Percentiles rank a stretch among this genome's conserved stretches.
Conservation (phyloP, 2,329 filamentous ascomycete genomes). For the Calonectria ilicicola region DNA sequence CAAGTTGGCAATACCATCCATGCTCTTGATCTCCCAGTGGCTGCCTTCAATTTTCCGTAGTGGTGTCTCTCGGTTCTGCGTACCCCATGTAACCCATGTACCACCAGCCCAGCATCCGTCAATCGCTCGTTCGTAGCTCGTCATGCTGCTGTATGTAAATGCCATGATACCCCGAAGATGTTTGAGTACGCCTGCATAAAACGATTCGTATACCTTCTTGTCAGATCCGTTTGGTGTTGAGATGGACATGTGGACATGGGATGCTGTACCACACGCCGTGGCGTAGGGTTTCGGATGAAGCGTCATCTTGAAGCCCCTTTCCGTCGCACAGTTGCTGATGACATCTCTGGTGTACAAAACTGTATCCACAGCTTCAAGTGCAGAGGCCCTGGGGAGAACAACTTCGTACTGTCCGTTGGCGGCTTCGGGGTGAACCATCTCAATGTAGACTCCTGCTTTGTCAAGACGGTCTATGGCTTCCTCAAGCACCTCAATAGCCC, state of each 20-base stretch:
- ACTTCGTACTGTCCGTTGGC: conserved; percentile 84
- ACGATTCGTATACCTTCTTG: conserved; percentile 66
- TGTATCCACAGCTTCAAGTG: conserved; percentile 77
- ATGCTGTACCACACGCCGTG: conserved; percentile 70
- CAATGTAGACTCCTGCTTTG: conserved; percentile 72
- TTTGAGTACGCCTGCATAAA: conserved; percentile 78
- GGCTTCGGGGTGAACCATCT: conserved; percentile 81
- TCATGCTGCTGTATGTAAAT: conserved; percentile 74
- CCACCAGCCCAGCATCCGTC: conserved; percentile 85
- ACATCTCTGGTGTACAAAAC: conserved; percentile 79
- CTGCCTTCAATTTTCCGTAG: conserved; percentile 74
- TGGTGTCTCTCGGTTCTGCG: conserved; percentile 82
- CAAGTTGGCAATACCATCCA: conserved; percentile 85
- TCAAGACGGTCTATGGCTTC: conserved; percentile 73
- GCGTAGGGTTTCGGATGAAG: conserved; percentile 78
- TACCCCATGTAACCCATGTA: conserved; percentile 83
- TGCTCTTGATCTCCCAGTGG: conserved; percentile 82
- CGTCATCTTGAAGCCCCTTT: conserved; percentile 74
- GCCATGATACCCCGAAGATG: conserved; percentile 76
- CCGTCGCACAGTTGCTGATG: conserved; percentile 72
- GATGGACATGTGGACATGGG: conserved; percentile 79
- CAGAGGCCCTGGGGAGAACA: conserved; percentile 71
- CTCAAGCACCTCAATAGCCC: conserved; percentile 68
- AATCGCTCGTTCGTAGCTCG: conserved; percentile 75
- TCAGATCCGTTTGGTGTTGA: conserved; percentile 56